These are phyloP conservation scores for Trypanosoma boissoni DNA, from an alignment of 208 protist species.

Conservation along the genomic window DNA sequence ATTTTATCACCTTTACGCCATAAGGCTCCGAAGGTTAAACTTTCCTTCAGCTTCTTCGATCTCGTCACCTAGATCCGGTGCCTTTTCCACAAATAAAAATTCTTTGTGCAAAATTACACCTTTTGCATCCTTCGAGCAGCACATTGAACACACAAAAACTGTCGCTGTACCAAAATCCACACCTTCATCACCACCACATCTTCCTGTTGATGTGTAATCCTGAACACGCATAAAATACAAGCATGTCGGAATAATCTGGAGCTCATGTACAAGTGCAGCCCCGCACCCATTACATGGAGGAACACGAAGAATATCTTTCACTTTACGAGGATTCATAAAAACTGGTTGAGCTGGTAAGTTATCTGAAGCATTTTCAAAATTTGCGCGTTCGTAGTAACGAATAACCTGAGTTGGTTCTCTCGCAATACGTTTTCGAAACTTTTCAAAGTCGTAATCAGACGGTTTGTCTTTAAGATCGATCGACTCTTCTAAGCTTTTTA, in stretches of 20 bases:
- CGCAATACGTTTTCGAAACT: constrained; percentile 60
- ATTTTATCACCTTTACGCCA: not conserved
- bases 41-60: constrained; percentile 1
- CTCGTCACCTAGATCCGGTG: constrained; percentile 30
- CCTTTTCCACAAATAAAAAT: constrained; percentile 52
- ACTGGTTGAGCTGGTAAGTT: constrained; percentile 31
- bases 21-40: constrained; percentile 20
- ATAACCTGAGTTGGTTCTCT: constrained; percentile 68
- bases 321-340: constrained; percentile 74
- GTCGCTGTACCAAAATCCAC: constrained; percentile 80
- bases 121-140: constrained; percentile 37
- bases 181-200: constrained; percentile 42
- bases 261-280: constrained; percentile 56
- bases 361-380: not conserved
- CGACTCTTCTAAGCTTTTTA: constrained; percentile 58
- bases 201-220: constrained; percentile 31
- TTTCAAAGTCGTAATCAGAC: constrained; percentile 76
- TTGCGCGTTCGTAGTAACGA: constrained; percentile 60
- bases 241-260: constrained; percentile 81
- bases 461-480: constrained; percentile 70
- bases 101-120: constrained; percentile 58
- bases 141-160: constrained; percentile 64
- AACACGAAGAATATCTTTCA: constrained; percentile 38
- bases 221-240: constrained; percentile 68
- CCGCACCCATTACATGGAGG: constrained; percentile 63